A percentile compares a stretch with the other conserved stretches of the same genome.
These are phyloP conservation scores for Aureobasidium sp. DNA, from an alignment of 2,329 filamentous ascomycete genomes.

Conservation along the genomic window DNA sequence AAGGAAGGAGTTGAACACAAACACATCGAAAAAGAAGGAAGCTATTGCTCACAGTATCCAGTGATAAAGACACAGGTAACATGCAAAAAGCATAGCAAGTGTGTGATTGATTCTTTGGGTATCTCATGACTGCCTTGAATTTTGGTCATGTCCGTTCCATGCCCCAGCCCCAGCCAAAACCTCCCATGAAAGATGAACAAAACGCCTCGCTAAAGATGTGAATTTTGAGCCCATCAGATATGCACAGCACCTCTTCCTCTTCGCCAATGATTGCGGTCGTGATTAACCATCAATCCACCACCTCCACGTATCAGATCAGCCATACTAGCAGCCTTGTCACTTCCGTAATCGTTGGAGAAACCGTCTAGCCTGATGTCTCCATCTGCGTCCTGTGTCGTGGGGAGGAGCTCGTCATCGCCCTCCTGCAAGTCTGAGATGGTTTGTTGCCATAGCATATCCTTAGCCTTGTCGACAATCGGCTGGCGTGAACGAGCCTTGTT, in stretches of 20 bases:
- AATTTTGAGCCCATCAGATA: background rate
- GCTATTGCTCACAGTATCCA: background rate
- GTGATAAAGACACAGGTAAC: background rate
- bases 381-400: conserved; percentile 19
- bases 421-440: conserved; percentile 43
- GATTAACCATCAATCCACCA: conserved; percentile 46
- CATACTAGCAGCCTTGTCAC: conserved; percentile 20
- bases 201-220: conserved; percentile 31
- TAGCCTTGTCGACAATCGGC: conserved; percentile 19
- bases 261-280: conserved; percentile 51
- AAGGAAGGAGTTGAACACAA: background rate
- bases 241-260: conserved; percentile 25
- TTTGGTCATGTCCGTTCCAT: background rate
- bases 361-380: conserved; percentile 24
- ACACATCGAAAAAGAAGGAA: background rate
- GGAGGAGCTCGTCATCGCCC: conserved; percentile 17
- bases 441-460: conserved; percentile 47
- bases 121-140: background rate
- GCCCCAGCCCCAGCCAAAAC: background rate
- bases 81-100: background rate
- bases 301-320: conserved; percentile 23
- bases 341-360: conserved; percentile 15
- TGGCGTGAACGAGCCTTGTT: conserved; percentile 15
- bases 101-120: background rate
- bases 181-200: conserved; percentile 15